A percentile compares a stretch with the other conserved stretches of the same genome.
phyloP scores from a whole-genome alignment of 139 green algal species.

The Zygnema circumcarinatum region DNA sequence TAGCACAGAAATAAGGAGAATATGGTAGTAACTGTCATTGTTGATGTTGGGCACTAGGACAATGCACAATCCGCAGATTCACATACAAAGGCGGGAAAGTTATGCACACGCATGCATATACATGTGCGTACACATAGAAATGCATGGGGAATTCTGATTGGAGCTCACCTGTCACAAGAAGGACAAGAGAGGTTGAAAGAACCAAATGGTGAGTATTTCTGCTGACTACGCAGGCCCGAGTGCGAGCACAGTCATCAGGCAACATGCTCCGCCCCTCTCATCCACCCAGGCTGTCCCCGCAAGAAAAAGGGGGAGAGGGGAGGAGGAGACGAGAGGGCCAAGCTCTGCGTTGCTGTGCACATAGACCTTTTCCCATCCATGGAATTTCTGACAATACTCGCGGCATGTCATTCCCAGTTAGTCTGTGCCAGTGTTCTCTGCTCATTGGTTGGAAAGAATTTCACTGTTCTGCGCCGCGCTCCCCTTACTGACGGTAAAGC shows the following conservation, averaged over 20 bases:
- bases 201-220: background rate
- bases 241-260: background rate
- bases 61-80: too few relatives aligned
- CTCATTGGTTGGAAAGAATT: background rate
- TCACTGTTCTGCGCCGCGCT: too few relatives aligned
- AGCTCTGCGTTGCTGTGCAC: background rate
- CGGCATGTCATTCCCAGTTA: background rate
- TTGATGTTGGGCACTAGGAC: too few relatives aligned
- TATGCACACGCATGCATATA: too few relatives aligned
- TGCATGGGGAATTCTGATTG: background rate
- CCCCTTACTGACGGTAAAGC: too few relatives aligned
- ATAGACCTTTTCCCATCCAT: background rate
- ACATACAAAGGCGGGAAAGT: too few relatives aligned
- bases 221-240: background rate
- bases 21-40: background rate
- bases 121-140: background rate
- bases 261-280: background rate
- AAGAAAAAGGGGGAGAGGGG: background rate
- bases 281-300: background rate
- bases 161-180: background rate
- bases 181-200: background rate
- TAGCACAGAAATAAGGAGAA: background rate
- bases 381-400: background rate
- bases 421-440: background rate
- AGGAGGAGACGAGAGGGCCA: background rate